Conservation (phyloP, 179 eudicot species). For the Silene noctiflora region DNA sequence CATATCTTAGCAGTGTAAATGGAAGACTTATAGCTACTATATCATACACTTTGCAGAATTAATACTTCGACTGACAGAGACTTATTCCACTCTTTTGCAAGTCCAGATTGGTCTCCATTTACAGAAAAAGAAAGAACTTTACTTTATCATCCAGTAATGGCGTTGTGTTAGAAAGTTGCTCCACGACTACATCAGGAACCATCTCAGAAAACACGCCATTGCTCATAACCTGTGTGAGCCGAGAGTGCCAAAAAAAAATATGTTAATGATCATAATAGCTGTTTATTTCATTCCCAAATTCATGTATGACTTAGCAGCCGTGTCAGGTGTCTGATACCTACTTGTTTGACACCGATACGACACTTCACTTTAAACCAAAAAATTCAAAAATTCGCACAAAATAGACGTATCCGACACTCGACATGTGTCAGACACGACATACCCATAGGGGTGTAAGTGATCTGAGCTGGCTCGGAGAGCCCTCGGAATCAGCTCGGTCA, state of each 20-base stretch:
- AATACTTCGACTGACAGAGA: too few species aligned
- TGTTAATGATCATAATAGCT: slow-evolving; percentile 1
- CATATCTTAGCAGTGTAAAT: not conserved
- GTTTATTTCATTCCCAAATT: not conserved
- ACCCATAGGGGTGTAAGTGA: too few species aligned
- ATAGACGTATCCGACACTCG: too few species aligned
- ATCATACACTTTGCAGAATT: not conserved
- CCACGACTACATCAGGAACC: slow-evolving; percentile 33
- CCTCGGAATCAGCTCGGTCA: too few species aligned
- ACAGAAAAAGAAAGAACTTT: slow-evolving; percentile 20
- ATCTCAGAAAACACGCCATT: slow-evolving; percentile 38
- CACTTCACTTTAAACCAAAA: too few species aligned
- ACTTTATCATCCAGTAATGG: slow-evolving; percentile 31
- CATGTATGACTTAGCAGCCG: not conserved
- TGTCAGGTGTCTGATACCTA: too few species aligned
- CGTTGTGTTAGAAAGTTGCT: slow-evolving; percentile 23
- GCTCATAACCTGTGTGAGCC: slow-evolving; percentile 39
- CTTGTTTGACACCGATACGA: too few species aligned
- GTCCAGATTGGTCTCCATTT: too few species aligned
- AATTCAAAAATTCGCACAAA: too few species aligned
- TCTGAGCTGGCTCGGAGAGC: too few species aligned
- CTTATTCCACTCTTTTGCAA: too few species aligned
- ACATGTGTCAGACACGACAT: too few species aligned
- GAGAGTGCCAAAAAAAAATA: slow-evolving; percentile 6
- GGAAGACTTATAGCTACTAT: not conserved